A percentile compares a stretch with the other conserved stretches of the same genome.
Conservation (phyloP, 1,284 basidiomycete genomes). For the Irpex sp. region DNA sequence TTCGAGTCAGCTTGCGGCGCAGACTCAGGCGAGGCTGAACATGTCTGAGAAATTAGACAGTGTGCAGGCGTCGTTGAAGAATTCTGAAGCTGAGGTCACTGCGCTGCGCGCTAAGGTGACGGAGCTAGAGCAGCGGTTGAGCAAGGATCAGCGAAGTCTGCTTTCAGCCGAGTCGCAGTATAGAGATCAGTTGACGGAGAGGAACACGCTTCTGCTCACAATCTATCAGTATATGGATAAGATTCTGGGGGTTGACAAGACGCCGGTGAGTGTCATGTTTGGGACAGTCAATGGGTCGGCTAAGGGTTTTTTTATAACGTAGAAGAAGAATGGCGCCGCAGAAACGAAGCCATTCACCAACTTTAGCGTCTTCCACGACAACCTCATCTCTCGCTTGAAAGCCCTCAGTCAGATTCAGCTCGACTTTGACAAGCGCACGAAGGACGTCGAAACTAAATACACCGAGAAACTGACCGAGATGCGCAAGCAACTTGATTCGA, state of each 20-base stretch:
- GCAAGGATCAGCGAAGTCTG: conserved; percentile 79
- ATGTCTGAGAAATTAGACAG: conserved; percentile 84
- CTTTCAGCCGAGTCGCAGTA: conserved; percentile 76
- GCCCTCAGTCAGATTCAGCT: conserved; percentile 78
- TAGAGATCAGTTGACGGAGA: conserved; percentile 87
- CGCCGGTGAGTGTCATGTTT: conserved; percentile 54
- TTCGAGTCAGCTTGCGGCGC: conserved; percentile 70
- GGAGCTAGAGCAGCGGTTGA: conserved; percentile 79
- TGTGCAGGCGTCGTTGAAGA: conserved; percentile 56
- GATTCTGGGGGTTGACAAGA: conserved; percentile 86
- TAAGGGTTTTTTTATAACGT: conserved; percentile 1
- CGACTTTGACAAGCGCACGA: conserved; percentile 84
- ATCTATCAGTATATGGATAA: conserved; percentile 96
- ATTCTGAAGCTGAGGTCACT: conserved; percentile 63
- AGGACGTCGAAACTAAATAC: conserved; percentile 75
- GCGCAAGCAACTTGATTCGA: conserved; percentile 82
- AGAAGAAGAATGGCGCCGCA: conserved; percentile 71
- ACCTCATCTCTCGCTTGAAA: conserved; percentile 85
- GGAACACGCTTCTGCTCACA: conserved; percentile 87
- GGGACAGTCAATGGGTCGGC: neutral
- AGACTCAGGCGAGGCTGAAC: conserved; percentile 82
- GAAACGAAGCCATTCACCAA: conserved; percentile 92
- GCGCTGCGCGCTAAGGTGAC: conserved; percentile 56
- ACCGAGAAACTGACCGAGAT: conserved; percentile 74
- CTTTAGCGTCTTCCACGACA: conserved; percentile 93